phyloP scores from a whole-genome alignment of 2,329 filamentous ascomycete species.

The Sordariomycetes sp. region DNA sequence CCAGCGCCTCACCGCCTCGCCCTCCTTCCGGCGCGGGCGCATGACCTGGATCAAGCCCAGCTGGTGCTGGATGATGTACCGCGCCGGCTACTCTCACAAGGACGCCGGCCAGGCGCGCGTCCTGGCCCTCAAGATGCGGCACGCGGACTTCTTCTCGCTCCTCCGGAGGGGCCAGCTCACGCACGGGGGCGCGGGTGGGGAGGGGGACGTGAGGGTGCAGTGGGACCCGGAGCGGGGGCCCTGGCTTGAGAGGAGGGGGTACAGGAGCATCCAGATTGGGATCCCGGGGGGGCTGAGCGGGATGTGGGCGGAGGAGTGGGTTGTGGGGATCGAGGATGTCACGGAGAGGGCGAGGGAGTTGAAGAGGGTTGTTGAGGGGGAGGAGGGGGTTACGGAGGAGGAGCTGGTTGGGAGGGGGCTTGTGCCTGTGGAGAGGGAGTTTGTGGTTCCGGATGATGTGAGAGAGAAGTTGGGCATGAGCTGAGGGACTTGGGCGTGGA shows the following conservation, averaged over 20 bases:
- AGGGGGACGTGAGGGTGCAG: conserved; percentile 37
- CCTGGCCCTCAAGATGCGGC: conserved; percentile 44
- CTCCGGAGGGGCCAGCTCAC: conserved; percentile 24
- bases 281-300: conserved; percentile 34
- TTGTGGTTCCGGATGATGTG: conserved; percentile 27
- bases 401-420: conserved; percentile 25
- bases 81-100: conserved; percentile 49
- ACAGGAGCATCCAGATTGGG: conserved; percentile 52
- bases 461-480: conserved; percentile 20
- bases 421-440: conserved; percentile 32
- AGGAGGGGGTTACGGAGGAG: conserved; percentile 18
- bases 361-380: conserved; percentile 31
- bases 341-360: conserved; percentile 39
- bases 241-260: conserved; percentile 29
- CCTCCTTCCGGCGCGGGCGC: conserved; percentile 37
- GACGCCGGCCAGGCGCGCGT: conserved; percentile 42
- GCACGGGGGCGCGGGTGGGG: conserved; percentile 8
- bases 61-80: conserved; percentile 56
- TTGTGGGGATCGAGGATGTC: conserved; percentile 46
- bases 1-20: conserved; percentile 41
- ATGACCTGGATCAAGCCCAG: conserved; percentile 59
- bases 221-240: conserved; percentile 52
- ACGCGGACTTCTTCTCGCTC: conserved; percentile 34
- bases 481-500: background rate
- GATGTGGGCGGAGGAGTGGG: conserved; percentile 38